phyloP scores from a whole-genome alignment of 768 basidiomycete genomes.

The Kwoniella sp. region DNA sequence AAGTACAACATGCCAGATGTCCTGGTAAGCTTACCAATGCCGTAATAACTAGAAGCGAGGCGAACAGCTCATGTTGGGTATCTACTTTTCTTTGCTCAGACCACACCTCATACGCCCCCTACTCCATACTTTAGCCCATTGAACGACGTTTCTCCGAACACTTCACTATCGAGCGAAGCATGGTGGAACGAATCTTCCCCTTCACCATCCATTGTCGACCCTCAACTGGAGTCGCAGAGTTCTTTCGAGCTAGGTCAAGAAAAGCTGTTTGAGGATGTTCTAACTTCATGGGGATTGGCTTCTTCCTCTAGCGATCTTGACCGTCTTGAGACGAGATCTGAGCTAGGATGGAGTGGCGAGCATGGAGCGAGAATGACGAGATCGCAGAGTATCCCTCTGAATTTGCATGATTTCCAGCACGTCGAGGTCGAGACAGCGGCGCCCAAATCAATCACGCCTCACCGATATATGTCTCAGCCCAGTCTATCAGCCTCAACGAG shows the following conservation, averaged over 20 bases:
- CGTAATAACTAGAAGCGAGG: too few relatives aligned
- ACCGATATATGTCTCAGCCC: background rate
- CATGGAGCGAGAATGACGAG: background rate
- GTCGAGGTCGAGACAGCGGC: too few relatives aligned
- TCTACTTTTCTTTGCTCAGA: background rate
- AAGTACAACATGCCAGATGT: background rate
- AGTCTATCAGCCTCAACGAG: constrained; percentile 9
- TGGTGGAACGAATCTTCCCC: background rate
- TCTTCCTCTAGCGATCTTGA: background rate
- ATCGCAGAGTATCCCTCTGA: background rate
- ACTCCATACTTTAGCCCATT: constrained; percentile 1
- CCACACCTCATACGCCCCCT: background rate
- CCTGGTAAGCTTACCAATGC: background rate
- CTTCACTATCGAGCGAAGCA: background rate
- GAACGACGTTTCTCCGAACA: background rate
- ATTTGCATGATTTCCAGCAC: background rate
- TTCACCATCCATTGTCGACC: background rate
- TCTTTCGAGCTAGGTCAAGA: constrained; percentile 16
- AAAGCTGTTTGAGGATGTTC: constrained; percentile 15
- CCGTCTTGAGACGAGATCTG: background rate
- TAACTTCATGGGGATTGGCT: constrained; percentile 13
- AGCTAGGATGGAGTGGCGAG: background rate
- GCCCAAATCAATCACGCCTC: background rate
- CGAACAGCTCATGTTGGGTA: background rate
- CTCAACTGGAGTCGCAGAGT: background rate